Base-by-base conservation (phyloP, 2,329 filamentous ascomycete species). In the Apiospora phragmitis region DNA sequence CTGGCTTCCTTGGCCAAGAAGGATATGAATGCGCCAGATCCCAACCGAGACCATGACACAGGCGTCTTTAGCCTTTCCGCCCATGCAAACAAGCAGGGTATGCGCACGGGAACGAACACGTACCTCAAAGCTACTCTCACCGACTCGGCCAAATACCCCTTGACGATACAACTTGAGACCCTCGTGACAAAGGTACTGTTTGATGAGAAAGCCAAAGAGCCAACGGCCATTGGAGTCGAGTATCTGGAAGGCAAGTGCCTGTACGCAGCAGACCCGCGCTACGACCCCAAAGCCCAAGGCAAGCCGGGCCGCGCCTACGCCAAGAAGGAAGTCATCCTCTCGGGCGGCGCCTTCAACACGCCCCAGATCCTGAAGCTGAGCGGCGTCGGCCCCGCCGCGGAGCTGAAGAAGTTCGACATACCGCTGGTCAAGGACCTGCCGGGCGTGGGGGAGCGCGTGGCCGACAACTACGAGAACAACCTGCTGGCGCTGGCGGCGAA, bases 301-400 rank as follows among this genome's bases (percentile, higher is more conserved):
- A 71, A 75, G 32, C 68, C 70, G 32, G 73, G 73, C 65, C 74
- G 70, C 45, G 73, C 77, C 29, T 77, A 74, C 65, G 77, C 77
- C 35, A 77, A 75, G 1, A 77, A 75, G 32, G 86, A 88, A 73
- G 83, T 88, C 21, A 87, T 88, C 51, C 71, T 88, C 14, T 82
- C 83, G 0, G 85, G 83, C 1, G 86, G 87, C 16, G 79, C 83
- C 2, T 85, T 87, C 75, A 86, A 87, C 75, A 83, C 83, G 4
- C 86, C 86, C 0, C 84, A 87, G 71, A 80, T 88, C 5, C 82
- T 89, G 3, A 85, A 86, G 77, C 80, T 87, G 0, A 86, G 84
- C 65, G 86, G 87, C 11, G 80, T 88, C 35, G 86, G 86, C 0
- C 81, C 84, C 1, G 78, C 77, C 0, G 76, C 78, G 0, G 81